Percentiles rank a stretch among this genome's conserved stretches.
Conservation (phyloP, 345 rosid species). For the Lepidium sativum region DNA sequence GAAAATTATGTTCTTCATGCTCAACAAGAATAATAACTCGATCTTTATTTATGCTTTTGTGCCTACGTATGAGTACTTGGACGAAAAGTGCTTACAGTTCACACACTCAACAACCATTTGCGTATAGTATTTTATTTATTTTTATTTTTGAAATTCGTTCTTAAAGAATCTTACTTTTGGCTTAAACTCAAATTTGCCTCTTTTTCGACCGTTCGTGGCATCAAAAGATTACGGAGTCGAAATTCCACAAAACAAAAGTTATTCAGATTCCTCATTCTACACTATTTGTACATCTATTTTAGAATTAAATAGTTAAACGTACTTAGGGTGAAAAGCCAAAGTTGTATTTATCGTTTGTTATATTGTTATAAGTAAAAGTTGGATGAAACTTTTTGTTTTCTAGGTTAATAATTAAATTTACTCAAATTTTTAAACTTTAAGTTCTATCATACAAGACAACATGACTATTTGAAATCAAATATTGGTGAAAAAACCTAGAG, state of each 20-base stretch:
- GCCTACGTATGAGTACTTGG: constrained; percentile 9
- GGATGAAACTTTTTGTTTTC: too few relatives aligned
- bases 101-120: constrained; percentile 7
- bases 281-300: not conserved
- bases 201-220: constrained; percentile 17
- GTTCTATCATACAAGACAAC: too few relatives aligned
- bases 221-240: constrained; percentile 7
- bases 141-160: too few relatives aligned
- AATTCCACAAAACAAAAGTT: constrained; percentile 14
- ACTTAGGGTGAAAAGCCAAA: too few relatives aligned
- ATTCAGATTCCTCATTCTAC: not conserved
- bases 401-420: too few relatives aligned
- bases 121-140: constrained; percentile 17
- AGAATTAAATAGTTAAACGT: not conserved
- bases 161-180: too few relatives aligned
- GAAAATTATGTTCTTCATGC: not conserved
- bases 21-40: constrained; percentile 6
- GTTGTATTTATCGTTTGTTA: too few relatives aligned
- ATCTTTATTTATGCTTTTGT: not conserved
- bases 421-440: too few relatives aligned
- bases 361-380: too few relatives aligned
- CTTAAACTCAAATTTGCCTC: constrained; percentile 19
- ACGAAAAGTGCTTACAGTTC: constrained; percentile 9
- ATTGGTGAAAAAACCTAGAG: too few relatives aligned
- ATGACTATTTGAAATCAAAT: too few relatives aligned